Base-by-base conservation (phyloP, 805 yeast genomes). In the Suhomyces vadensis region DNA sequence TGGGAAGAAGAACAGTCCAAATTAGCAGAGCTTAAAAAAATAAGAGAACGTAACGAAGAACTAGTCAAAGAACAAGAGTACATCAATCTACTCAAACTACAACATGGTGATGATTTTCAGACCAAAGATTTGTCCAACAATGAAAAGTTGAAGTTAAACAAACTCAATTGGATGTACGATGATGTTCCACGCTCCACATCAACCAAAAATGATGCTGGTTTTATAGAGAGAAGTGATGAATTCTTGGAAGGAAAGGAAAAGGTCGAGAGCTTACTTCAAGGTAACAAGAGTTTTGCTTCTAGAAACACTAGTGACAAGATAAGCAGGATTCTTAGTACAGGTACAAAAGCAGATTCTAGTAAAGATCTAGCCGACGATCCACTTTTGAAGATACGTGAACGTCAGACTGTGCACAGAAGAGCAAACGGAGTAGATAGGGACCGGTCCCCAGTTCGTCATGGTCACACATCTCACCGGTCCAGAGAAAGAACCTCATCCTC, bases 141-240 rank as follows among this genome's bases (percentile, higher is more conserved):
- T 6, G 72, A 46, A 57, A 64, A 43, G 66, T 48, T 70, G 23
- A 65, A 67, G 48, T 47, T 71, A 21, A 68, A 74, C 42, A 78
- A 83, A 40, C 70, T 89, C 17, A 85, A 79, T 35, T 91, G 97
- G 97, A 92, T 92, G 95, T 91, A 91, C 58, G 78, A 83, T 10
- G 80, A 74, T 17, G 47, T 48, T n/a, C 72, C 80, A 3, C 53
- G 58, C 3, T 45, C 59, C 8, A 52, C 51, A 5, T 55, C 49
- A 1, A 57, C 53, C 4, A 52, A 55, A 5, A 64, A 65, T n/a
- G 68, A 62, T 22, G 69, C 71, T 1, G 71, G 72, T 14, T 63
- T 65, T 37, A 59, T 61, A 14, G 72, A 69, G 37, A 57, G 61
- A 42, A 60, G 54, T 20, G 57, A 49, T n/a, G 70, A 63, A 44